A percentile compares a stretch with the other conserved stretches of the same genome.
Conservation (phyloP, 805 yeast genomes). For the Yarrowia sp. region DNA sequence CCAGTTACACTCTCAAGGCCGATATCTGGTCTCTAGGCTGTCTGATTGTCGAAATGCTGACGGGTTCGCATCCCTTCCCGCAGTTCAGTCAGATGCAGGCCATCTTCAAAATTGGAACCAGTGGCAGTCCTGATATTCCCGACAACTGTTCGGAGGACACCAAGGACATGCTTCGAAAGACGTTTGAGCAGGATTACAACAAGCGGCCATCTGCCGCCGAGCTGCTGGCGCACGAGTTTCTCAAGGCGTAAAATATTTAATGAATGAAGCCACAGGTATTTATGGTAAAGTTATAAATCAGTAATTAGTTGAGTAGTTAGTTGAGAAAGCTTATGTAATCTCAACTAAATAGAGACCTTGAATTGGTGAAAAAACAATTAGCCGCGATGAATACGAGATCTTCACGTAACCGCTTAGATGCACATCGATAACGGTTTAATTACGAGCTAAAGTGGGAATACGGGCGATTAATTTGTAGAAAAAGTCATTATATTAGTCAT, state of each 20-base stretch:
- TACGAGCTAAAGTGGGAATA: not conserved
- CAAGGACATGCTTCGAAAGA: slow-evolving; percentile 64
- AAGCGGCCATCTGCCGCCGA: slow-evolving; percentile 78
- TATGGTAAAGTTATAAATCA: no score
- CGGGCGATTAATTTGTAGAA: no score
- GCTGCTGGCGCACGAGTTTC: slow-evolving; percentile 68
- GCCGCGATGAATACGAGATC: no score
- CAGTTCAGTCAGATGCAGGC: slow-evolving; percentile 97
- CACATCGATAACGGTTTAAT: not conserved
- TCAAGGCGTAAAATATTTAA: slow-evolving; percentile 22
- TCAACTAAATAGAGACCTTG: no score
- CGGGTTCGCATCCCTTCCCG: slow-evolving; percentile 96
- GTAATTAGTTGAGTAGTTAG: no score
- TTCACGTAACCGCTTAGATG: no score
- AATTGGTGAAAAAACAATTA: no score
- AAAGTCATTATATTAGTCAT: not conserved
- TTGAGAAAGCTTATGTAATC: no score
- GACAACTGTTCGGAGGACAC: slow-evolving; percentile 68
- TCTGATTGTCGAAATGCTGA: slow-evolving; percentile 89
- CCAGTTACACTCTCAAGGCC: slow-evolving; percentile 87
- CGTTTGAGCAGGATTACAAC: slow-evolving; percentile 78
- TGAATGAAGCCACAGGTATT: not conserved
- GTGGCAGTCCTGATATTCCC: slow-evolving; percentile 78
- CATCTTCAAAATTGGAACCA: slow-evolving; percentile 89
- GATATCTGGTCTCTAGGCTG: slow-evolving; percentile 99